A percentile compares a stretch with the other conserved stretches of the same genome.
These are phyloP conservation scores for Aspergillus cejpii DNA, from an alignment of 2,329 filamentous ascomycete genomes.

Conservation along the genomic window DNA sequence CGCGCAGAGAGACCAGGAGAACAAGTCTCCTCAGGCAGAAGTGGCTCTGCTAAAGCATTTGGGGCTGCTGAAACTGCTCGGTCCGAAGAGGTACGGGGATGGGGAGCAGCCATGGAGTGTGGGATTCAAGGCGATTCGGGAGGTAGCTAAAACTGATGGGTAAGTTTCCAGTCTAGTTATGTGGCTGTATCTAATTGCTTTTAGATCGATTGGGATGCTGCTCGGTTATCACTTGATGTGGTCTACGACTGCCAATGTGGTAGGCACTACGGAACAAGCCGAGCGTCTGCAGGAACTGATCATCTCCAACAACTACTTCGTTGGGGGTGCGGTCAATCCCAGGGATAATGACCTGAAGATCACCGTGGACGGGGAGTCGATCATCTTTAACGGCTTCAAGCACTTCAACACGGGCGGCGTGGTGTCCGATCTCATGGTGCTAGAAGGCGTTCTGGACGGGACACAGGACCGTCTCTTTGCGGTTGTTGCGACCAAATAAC, in stretches of 20 bases:
- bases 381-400: constrained; percentile 58
- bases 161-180: constrained; percentile 20
- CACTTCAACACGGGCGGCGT: constrained; percentile 63
- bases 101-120: constrained; percentile 50
- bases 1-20: constrained; percentile 44
- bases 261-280: constrained; percentile 55
- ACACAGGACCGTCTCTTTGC: constrained; percentile 59
- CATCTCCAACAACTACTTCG: constrained; percentile 58
- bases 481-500: constrained; percentile 52
- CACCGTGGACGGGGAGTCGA: constrained; percentile 47
- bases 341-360: constrained; percentile 57
- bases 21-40: constrained; percentile 49
- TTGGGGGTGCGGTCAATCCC: constrained; percentile 61
- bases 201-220: constrained; percentile 56
- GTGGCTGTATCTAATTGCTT: background rate
- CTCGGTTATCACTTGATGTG: constrained; percentile 60
- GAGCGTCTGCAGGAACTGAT: constrained; percentile 53
- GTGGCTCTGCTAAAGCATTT: constrained; percentile 48
- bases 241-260: constrained; percentile 55
- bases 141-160: constrained; percentile 59
- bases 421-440: constrained; percentile 58
- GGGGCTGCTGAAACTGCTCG: constrained; percentile 47
- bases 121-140: constrained; percentile 54
- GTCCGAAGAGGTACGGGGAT: constrained; percentile 47
- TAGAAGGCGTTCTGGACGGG: constrained; percentile 56